Base-by-base conservation (phyloP, 2,329 filamentous ascomycete species). In the Neobulgaria alba region DNA sequence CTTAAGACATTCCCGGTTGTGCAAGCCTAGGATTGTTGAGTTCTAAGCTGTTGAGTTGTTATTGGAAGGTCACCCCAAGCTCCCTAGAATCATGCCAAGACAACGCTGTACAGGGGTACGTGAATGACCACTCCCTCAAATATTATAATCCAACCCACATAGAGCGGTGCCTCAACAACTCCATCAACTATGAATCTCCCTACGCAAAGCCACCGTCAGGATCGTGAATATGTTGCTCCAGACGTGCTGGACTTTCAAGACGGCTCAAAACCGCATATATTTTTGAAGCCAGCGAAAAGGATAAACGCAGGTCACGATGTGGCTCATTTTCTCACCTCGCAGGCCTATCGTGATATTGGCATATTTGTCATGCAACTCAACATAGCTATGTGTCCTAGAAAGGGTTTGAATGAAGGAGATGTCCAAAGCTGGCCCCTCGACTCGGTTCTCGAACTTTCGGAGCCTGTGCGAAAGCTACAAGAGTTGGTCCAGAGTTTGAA, bases 331-430 rank as follows among this genome's bases (percentile, higher is more conserved):
- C 75, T 94, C 39, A 74, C 72, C 7, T 88, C 85, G 36, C 77
- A 75, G 51, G 92, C 87, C 33, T 95, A 96, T 64, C 74, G 78
- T 43, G 87, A 95, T 58, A 85, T 98, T 39, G 83, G 86, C 62
- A 73, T 77, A 34, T 96, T 95, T 61, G 68, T 96, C 34, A 71
- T 94, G 50, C 92, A 96, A 64, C 78, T 98, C 36, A 96, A 95
- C 61, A 78, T 82, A 43, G 75, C 89, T 9, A 77, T 96, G 65
- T 85, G 90, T 51, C 89, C 90, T 0, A 69, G 77, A 15, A 79
- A 72, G 50, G 58, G 61, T 15, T 54, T 62, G 50, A 54, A 61
- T 39, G 59, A 61, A 45, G 57, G 61, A 14, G 61, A 59, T 33
- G 59, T 67, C 32, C 72, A 75, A 49, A 68, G 71, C n/a, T 80